These are phyloP conservation scores for Magnaporthiopsis poae DNA, from an alignment of 2,329 filamentous ascomycete species.

Conservation along the genomic window DNA sequence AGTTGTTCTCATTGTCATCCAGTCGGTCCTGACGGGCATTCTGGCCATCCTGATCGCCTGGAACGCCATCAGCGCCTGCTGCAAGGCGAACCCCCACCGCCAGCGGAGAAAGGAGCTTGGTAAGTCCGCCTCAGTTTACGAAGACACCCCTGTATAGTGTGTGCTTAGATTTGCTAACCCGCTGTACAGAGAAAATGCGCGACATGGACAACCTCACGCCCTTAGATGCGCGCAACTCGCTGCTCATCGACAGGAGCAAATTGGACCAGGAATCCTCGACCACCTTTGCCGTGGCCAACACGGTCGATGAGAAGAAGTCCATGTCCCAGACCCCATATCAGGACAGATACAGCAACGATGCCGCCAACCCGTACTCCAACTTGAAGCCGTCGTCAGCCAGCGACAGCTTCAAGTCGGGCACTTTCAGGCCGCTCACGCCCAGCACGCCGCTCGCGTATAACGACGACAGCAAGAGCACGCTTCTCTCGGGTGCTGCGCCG, in stretches of 20 bases:
- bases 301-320: slow-evolving; percentile 24
- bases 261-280: slow-evolving; percentile 21
- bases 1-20: slow-evolving; percentile 84
- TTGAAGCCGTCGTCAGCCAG: slow-evolving; percentile 14
- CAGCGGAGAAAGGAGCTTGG: slow-evolving; percentile 81
- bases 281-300: slow-evolving; percentile 33
- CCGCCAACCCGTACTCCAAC: slow-evolving; percentile 19
- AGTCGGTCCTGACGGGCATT: slow-evolving; percentile 70
- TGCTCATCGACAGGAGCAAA: slow-evolving; percentile 55
- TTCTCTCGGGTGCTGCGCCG: slow-evolving; percentile 32
- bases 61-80: slow-evolving; percentile 75
- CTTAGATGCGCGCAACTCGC: slow-evolving; percentile 75
- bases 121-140: slow-evolving; percentile 37
- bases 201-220: slow-evolving; percentile 77
- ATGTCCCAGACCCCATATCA: slow-evolving; percentile 19
- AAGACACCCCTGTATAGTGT: not conserved
- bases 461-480: slow-evolving; percentile 27
- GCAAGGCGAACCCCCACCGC: slow-evolving; percentile 81
- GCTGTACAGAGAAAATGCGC: slow-evolving; percentile 57
- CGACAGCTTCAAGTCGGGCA: slow-evolving; percentile 7
- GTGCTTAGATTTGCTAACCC: not conserved
- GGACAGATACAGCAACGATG: slow-evolving; percentile 23
- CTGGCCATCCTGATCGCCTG: slow-evolving; percentile 80
- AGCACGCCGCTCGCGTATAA: slow-evolving; percentile 17
- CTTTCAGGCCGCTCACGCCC: slow-evolving; percentile 30